phyloP scores from a whole-genome alignment of 2,329 filamentous ascomycete species.

The Fusarium sp. region DNA sequence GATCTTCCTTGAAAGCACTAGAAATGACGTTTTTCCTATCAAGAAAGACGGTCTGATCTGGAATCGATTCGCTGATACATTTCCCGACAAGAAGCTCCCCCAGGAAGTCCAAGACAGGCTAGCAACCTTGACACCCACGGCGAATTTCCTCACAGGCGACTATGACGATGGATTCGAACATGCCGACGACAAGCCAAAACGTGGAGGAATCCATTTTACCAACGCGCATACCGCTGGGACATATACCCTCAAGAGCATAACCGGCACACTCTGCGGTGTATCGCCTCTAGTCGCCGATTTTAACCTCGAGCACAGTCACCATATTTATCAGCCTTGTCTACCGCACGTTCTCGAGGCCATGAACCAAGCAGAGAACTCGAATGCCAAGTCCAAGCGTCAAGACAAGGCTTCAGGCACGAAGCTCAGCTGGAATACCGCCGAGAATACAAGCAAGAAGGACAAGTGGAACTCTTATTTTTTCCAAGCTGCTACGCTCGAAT shows the following conservation, averaged over 20 bases:
- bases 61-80: slow-evolving; percentile 49
- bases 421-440: background rate
- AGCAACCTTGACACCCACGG: slow-evolving; percentile 46
- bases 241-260: slow-evolving; percentile 57
- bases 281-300: slow-evolving; percentile 55
- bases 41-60: slow-evolving; percentile 54
- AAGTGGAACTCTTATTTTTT: slow-evolving; percentile 50
- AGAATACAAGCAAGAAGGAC: slow-evolving; percentile 18
- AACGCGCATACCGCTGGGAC: slow-evolving; percentile 56
- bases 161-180: slow-evolving; percentile 50
- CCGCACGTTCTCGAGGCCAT: slow-evolving; percentile 53
- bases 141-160: slow-evolving; percentile 51
- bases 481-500: slow-evolving; percentile 49
- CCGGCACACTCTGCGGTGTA: slow-evolving; percentile 56
- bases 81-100: slow-evolving; percentile 48
- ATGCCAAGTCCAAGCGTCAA: background rate
- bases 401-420: background rate
- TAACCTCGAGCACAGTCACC: slow-evolving; percentile 54
- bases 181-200: slow-evolving; percentile 21
- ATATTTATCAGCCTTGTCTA: slow-evolving; percentile 58
- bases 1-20: slow-evolving; percentile 58
- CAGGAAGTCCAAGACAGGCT: slow-evolving; percentile 45
- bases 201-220: slow-evolving; percentile 55
- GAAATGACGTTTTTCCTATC: slow-evolving; percentile 58
- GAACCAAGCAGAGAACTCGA: slow-evolving; percentile 39